Percentiles rank a stretch among this genome's conserved stretches.
Evolutionary conservation across 179 eudicot species (phyloP).

Genomic region (Silene vulgaris): DNA sequence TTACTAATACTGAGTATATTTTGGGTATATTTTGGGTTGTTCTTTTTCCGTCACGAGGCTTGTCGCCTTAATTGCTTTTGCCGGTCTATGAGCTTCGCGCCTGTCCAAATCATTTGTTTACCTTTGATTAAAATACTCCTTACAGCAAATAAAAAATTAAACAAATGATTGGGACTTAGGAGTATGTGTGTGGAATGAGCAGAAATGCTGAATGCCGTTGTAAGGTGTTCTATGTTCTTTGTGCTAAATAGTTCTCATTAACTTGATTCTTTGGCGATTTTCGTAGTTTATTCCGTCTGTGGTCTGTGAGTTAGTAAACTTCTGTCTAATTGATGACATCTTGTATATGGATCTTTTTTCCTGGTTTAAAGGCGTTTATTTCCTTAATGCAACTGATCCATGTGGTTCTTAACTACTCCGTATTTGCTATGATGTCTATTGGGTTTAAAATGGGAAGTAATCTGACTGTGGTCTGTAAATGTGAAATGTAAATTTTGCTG

Average conservation of each 20-base stretch:
- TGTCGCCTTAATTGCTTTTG: background rate
- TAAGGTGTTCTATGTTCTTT: background rate
- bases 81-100: background rate
- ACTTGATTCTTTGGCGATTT: background rate
- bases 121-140: too few species aligned
- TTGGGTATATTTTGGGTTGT: too few species aligned
- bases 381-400: background rate
- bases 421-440: background rate
- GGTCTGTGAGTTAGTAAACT: background rate
- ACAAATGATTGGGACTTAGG: too few species aligned
- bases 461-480: background rate
- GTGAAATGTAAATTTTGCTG: background rate
- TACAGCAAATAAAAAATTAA: too few species aligned
- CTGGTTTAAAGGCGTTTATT: background rate
- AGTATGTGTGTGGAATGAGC: background rate
- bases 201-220: background rate
- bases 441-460: background rate
- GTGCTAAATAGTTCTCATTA: background rate
- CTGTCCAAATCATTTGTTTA: too few species aligned
- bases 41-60: too few species aligned
- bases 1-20: background rate
- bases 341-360: background rate
- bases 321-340: background rate
- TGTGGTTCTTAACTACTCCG: background rate
- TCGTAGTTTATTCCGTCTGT: background rate